A percentile compares a stretch with the other conserved stretches of the same genome.
phyloP scores from a whole-genome alignment of 179 eudicot species.

The Amaranthus tricolor region DNA sequence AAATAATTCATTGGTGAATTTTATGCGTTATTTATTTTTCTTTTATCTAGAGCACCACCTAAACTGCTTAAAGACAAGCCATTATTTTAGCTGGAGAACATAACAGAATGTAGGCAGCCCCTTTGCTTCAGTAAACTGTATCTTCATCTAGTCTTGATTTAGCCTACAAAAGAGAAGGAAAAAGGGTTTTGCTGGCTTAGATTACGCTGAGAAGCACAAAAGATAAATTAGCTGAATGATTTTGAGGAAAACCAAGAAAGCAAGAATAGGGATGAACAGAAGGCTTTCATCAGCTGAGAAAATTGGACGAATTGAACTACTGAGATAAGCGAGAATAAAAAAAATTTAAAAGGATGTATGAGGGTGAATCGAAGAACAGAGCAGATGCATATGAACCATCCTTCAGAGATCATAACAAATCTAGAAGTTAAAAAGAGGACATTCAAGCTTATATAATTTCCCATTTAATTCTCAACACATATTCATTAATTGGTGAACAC shows the following conservation, averaged over 20 bases:
- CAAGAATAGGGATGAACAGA: constrained; percentile 5
- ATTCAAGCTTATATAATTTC: not conserved
- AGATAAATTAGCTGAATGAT: constrained; percentile 19
- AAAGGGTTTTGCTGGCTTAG: constrained; percentile 41
- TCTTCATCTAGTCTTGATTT: constrained; percentile 74
- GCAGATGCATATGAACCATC: too few relatives aligned
- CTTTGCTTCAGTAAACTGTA: constrained; percentile 40
- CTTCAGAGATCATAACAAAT: too few relatives aligned
- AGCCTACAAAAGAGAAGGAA: constrained; percentile 54
- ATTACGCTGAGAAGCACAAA: constrained; percentile 26
- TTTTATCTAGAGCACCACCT: constrained; percentile 9
- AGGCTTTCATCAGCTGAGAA: constrained; percentile 6
- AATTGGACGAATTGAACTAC: not conserved
- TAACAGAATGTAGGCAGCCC: constrained; percentile 33
- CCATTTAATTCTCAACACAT: not conserved
- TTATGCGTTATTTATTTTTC: constrained; percentile 9
- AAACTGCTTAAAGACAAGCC: constrained; percentile 18
- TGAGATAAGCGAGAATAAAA: not conserved
- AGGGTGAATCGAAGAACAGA: not conserved
- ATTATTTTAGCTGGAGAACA: constrained; percentile 21
- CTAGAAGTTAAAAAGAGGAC: not conserved
- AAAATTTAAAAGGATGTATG: constrained; percentile 7
- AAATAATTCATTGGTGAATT: constrained; percentile 6
- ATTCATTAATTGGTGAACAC: constrained; percentile 9
- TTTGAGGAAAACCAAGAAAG: constrained; percentile 3